Conservation (phyloP, 495 filamentous ascomycete species). For the Tuber calosporum region DNA sequence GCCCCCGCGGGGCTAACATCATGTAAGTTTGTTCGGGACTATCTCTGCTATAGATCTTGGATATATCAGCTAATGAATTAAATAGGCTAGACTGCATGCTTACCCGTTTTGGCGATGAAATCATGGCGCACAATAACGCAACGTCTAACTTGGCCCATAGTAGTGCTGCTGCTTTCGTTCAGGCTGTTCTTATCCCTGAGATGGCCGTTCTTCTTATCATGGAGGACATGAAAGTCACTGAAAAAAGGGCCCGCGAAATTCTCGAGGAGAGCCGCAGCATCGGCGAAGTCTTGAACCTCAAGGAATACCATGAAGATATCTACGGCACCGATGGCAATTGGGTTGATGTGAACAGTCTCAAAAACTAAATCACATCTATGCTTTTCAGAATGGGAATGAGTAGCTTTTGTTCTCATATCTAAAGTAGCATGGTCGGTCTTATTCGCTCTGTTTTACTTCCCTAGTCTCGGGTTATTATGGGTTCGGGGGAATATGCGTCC, state of each 20-base stretch:
- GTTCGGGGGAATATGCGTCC: neutral
- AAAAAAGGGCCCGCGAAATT: conserved; percentile 59
- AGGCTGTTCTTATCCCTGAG: conserved; percentile 81
- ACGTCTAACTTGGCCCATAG: conserved; percentile 51
- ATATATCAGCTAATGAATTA: neutral
- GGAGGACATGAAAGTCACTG: conserved; percentile 71
- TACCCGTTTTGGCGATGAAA: neutral
- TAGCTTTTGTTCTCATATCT: neutral
- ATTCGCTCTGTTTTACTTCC: neutral
- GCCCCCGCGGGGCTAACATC: conserved; percentile 62
- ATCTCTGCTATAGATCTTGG: neutral
- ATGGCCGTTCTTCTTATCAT: conserved; percentile 66
- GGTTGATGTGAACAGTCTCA: neutral
- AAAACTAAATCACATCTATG: neutral
- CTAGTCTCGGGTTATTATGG: neutral
- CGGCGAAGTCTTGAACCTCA: conserved; percentile 67
- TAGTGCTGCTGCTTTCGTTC: conserved; percentile 68
- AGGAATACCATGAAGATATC: conserved; percentile 55
- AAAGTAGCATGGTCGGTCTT: neutral
- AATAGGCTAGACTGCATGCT: neutral
- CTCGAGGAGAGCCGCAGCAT: conserved; percentile 67
- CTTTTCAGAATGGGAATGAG: neutral
- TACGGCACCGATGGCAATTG: conserved; percentile 35
- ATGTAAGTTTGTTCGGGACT: conserved; percentile 47
- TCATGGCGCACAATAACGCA: neutral